phyloP scores from a whole-genome alignment of 208 protist genomes.

The Vickermania spadyakhi region DNA sequence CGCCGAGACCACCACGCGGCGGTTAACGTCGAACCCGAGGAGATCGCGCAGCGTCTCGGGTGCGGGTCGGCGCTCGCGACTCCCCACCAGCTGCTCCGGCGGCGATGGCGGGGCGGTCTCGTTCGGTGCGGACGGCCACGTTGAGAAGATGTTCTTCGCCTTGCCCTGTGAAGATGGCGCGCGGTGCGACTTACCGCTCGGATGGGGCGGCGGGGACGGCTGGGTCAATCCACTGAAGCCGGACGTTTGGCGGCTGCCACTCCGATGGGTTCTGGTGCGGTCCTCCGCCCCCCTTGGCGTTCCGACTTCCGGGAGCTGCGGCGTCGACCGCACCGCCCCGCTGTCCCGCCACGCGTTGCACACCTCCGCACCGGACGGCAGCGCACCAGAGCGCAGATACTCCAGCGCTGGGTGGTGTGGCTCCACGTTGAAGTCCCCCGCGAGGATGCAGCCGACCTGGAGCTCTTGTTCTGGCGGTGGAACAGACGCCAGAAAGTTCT shows the following conservation, averaged over 20 bases:
- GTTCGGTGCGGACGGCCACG: background rate
- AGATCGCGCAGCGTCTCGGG: background rate
- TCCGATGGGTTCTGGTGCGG: too few relatives aligned
- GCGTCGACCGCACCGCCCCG: background rate
- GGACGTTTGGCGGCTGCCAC: background rate
- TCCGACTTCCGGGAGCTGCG: background rate
- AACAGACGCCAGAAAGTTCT: background rate
- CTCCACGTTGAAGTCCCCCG: slow-evolving; percentile 82
- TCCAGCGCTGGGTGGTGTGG: slow-evolving; percentile 25
- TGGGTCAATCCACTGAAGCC: background rate
- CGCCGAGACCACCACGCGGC: background rate
- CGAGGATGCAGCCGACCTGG: slow-evolving; percentile 42
- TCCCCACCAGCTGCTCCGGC: background rate
- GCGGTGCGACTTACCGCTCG: background rate
- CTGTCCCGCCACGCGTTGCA: slow-evolving; percentile 28
- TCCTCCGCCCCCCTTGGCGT: too few relatives aligned
- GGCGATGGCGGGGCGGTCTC: background rate
- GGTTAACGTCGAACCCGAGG: background rate
- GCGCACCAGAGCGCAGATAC: slow-evolving; percentile 29
- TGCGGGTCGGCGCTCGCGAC: background rate
- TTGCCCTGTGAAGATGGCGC: background rate
- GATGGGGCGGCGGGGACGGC: background rate
- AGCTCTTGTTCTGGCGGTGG: background rate
- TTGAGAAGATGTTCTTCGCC: background rate
- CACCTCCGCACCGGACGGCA: slow-evolving; percentile 26